A percentile compares a stretch with the other conserved stretches of the same genome.
phyloP scores from a whole-genome alignment of 2,329 filamentous ascomycete species.

The Fusarium compactum region DNA sequence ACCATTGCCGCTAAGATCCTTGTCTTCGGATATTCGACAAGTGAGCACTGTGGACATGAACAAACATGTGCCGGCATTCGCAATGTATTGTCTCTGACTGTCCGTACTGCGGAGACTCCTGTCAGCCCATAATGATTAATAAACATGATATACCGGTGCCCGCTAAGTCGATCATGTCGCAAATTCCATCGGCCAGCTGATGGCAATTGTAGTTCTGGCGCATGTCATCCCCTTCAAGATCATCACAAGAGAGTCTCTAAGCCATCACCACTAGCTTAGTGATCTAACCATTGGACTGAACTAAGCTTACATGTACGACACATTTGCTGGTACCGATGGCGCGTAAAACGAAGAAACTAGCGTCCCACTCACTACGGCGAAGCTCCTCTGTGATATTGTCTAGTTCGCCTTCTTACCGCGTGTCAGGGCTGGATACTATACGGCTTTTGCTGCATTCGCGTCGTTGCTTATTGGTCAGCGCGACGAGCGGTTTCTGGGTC shows the following conservation, averaged over 20 bases:
- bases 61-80: not conserved
- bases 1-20: slow-evolving; percentile 2
- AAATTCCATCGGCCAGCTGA: not conserved
- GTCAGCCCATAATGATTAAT: not conserved
- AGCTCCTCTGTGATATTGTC: slow-evolving; percentile 22
- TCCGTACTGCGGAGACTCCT: slow-evolving; percentile 6
- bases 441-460: slow-evolving; percentile 30
- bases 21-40: not conserved
- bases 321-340: slow-evolving; percentile 24
- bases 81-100: slow-evolving; percentile 18
- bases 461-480: slow-evolving; percentile 18
- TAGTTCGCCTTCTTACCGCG: slow-evolving; percentile 24
- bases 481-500: not conserved
- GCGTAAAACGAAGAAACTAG: not conserved
- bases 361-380: slow-evolving; percentile 16
- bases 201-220: not conserved
- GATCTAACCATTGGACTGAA: slow-evolving; percentile 3
- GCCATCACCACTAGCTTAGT: slow-evolving; percentile 8
- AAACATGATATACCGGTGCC: not conserved
- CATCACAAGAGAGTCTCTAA: slow-evolving; percentile 11
- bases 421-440: slow-evolving; percentile 36
- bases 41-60: not conserved
- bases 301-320: not conserved
- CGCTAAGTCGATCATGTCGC: not conserved
- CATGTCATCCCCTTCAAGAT: slow-evolving; percentile 8